These are phyloP conservation scores for Vitis amurensis DNA, from an alignment of 164 flowering plant genomes.

Conservation along the genomic window DNA sequence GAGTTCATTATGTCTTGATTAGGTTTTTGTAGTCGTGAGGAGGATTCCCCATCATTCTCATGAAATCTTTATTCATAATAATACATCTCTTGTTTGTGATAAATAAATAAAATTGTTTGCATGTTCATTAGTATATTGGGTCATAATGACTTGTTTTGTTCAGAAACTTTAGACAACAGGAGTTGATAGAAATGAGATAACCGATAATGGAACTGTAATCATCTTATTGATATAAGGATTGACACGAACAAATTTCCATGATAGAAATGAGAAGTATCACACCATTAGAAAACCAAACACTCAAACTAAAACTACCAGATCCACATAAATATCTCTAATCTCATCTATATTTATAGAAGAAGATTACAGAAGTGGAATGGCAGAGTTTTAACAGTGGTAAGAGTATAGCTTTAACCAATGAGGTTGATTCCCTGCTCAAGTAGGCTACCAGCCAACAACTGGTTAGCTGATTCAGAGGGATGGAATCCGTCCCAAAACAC, in stretches of 20 bases:
- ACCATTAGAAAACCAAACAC: not conserved
- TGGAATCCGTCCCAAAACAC: conserved; percentile 80
- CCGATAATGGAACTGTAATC: not conserved
- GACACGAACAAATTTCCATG: not conserved
- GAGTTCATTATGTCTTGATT: too few species aligned
- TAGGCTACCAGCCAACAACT: conserved; percentile 47
- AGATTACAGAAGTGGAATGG: not conserved
- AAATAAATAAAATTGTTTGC: too few species aligned
- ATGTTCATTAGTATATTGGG: not conserved
- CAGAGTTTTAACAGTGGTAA: not conserved
- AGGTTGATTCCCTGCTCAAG: conserved; percentile 59
- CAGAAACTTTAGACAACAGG: not conserved
- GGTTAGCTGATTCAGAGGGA: conserved; percentile 63
- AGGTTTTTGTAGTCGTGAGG: too few species aligned
- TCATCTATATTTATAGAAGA: not conserved
- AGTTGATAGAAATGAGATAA: not conserved
- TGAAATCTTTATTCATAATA: too few species aligned
- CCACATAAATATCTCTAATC: not conserved
- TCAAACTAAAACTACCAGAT: not conserved
- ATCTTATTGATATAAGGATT: not conserved
- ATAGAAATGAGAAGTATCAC: not conserved
- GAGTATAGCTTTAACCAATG: conserved; percentile 26
- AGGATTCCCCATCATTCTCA: too few species aligned
- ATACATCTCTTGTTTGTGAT: too few species aligned
- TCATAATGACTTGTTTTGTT: not conserved